A percentile compares a stretch with the other conserved stretches of the same genome.
phyloP scores from a whole-genome alignment of 257 asterid species.

The Solanum corneliomulleri region DNA sequence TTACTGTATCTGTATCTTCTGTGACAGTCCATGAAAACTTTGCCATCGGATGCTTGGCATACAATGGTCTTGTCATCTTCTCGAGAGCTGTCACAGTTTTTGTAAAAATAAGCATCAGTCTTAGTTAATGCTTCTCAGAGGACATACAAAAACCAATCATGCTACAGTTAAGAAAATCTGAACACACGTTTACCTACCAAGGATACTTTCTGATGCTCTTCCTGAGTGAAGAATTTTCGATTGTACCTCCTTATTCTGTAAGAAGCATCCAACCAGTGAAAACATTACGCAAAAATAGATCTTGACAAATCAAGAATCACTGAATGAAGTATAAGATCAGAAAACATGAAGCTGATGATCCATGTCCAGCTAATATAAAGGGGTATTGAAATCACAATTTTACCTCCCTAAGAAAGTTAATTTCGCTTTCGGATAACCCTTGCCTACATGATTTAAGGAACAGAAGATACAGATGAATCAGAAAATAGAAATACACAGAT shows the following conservation, averaged over 20 bases:
- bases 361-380: not conserved
- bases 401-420: constrained; percentile 81
- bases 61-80: constrained; percentile 69
- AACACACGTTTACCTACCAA: constrained; percentile 29
- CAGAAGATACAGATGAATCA: not conserved
- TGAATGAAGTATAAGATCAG: not conserved
- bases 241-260: constrained; percentile 83
- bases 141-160: not conserved
- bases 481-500: not conserved
- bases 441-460: constrained; percentile 47
- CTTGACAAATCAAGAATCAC: not conserved
- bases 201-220: constrained; percentile 57
- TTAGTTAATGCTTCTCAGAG: not conserved
- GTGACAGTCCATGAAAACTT: constrained; percentile 92
- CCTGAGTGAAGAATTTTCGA: constrained; percentile 74
- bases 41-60: constrained; percentile 94
- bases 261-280: not conserved
- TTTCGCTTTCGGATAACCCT: constrained; percentile 85
- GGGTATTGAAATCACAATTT: not conserved
- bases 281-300: not conserved
- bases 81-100: constrained; percentile 52
- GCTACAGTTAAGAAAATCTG: not conserved
- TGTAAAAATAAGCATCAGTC: not conserved
- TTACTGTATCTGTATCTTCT: constrained; percentile 85
- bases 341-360: not conserved